Conservation (phyloP, 1,139 yeast species). For the Suzukiozyma palmioleophila region DNA sequence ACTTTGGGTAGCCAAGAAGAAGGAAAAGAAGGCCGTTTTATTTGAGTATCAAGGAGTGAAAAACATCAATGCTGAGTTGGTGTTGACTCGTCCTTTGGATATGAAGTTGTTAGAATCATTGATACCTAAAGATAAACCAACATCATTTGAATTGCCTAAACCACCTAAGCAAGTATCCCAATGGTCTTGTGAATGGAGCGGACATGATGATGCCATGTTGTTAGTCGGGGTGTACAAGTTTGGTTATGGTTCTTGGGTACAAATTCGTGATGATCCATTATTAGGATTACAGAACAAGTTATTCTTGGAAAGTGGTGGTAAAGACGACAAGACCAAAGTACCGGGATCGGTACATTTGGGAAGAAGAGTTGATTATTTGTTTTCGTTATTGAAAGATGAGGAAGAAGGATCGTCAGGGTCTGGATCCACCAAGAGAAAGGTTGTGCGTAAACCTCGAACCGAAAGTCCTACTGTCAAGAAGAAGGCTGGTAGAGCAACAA, state of each 20-base stretch:
- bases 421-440: conserved; percentile 13
- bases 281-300: conserved; percentile 82
- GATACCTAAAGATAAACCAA: conserved; percentile 57
- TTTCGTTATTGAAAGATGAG: conserved; percentile 60
- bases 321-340: conserved; percentile 31
- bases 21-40: conserved; percentile 79
- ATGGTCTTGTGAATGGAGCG: conserved; percentile 88
- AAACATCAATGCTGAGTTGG: conserved; percentile 85
- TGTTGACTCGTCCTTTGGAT: conserved; percentile 78
- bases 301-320: conserved; percentile 45
- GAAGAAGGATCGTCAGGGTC: conserved; percentile 23
- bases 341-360: conserved; percentile 94
- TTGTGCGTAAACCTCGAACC: conserved; percentile 14
- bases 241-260: conserved; percentile 95
- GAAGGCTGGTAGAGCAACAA: conserved; percentile 6
- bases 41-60: conserved; percentile 89
- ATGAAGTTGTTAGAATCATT: conserved; percentile 59
- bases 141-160: conserved; percentile 52
- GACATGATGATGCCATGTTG: conserved; percentile 79
- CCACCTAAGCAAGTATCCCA: conserved; percentile 79
- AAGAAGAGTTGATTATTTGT: conserved; percentile 87
- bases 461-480: conserved; percentile 9
- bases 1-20: conserved; percentile 57
- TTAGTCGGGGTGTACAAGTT: conserved; percentile 84
- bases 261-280: conserved; percentile 92